Percentiles rank a stretch among this genome's conserved stretches.
Conservation (phyloP, 1,139 yeast species). For the Zygosaccharomyces sapae region DNA sequence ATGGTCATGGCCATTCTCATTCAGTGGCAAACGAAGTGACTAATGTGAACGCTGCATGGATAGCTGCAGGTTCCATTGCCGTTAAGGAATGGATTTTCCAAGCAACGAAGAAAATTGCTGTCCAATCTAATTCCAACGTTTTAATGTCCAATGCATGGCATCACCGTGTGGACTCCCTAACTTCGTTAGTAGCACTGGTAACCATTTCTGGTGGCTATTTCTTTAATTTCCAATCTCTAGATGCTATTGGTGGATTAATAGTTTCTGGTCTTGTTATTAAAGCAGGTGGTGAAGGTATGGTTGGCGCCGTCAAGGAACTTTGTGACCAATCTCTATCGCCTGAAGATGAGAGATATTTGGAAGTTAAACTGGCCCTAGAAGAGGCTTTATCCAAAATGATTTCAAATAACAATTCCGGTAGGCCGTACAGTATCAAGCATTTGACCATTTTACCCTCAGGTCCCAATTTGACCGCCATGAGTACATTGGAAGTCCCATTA, state of each 20-base stretch:
- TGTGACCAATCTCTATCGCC: conserved; percentile 54
- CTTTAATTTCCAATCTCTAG: conserved; percentile 75
- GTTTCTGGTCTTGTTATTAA: conserved; percentile 77
- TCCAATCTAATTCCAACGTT: conserved; percentile 75
- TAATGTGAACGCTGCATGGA: conserved; percentile 90
- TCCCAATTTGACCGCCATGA: conserved; percentile 51
- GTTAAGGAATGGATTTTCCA: conserved; percentile 83
- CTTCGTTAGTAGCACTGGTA: conserved; percentile 83
- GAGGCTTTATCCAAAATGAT: conserved; percentile 36
- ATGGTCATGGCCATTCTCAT: conserved; percentile 44
- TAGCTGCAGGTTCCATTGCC: conserved; percentile 81
- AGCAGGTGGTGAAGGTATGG: conserved; percentile 78
- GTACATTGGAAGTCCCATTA: conserved; percentile 41
- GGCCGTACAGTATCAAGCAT: conserved; percentile 42
- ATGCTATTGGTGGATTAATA: conserved; percentile 83
- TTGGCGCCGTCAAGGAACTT: conserved; percentile 66
- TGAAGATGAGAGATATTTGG: conserved; percentile 41
- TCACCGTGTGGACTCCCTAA: conserved; percentile 91
- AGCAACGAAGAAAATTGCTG: conserved; percentile 77
- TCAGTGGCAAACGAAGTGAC: conserved; percentile 48
- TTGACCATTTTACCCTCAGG: conserved; percentile 64
- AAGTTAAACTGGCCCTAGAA: conserved; percentile 40
- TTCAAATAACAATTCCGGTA: conserved; percentile 39
- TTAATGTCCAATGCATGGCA: conserved; percentile 98
- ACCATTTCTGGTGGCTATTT: conserved; percentile 85